Evolutionary conservation across 345 rosid species (phyloP).

Genomic region (Luvunga scandens): DNA sequence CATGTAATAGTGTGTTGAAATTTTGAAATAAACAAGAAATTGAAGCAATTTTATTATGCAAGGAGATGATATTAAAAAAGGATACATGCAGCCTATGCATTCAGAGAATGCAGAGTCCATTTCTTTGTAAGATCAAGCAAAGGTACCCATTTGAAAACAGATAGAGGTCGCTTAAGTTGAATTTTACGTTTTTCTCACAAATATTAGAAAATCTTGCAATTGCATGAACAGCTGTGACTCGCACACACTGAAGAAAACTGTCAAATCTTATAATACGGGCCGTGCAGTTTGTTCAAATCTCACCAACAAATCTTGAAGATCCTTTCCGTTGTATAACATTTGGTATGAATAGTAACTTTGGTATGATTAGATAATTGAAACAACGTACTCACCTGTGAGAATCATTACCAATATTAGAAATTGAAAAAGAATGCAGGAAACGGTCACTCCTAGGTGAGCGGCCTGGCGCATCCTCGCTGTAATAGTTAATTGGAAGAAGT

Average conservation of each 20-base stretch:
- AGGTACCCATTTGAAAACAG: neutral
- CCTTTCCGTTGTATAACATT: slow-evolving; percentile 66
- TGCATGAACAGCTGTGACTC: slow-evolving; percentile 88
- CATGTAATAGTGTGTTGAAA: slow-evolving; percentile 12
- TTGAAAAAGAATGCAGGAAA: slow-evolving; percentile 69
- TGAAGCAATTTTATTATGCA: neutral
- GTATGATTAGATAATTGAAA: neutral
- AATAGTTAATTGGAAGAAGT: slow-evolving; percentile 75
- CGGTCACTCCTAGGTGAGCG: slow-evolving; percentile 22
- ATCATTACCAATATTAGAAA: slow-evolving; percentile 63
- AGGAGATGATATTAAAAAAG: neutral
- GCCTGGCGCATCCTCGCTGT: slow-evolving; percentile 41
- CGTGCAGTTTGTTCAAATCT: slow-evolving; percentile 10
- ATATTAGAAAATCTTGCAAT: slow-evolving; percentile 46
- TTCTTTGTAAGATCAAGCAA: neutral
- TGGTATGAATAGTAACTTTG: slow-evolving; percentile 64
- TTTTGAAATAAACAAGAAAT: neutral
- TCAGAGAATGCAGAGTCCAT: neutral
- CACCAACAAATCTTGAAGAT: slow-evolving; percentile 60
- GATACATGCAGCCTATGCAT: neutral
- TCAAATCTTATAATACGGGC: neutral
- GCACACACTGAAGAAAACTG: slow-evolving; percentile 66
- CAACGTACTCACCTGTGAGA: slow-evolving; percentile 56
- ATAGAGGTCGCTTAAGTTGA: neutral
- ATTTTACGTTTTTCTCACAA: neutral